A percentile compares a stretch with the other conserved stretches of the same genome.
Evolutionary conservation across 768 basidiomycete genomes (phyloP).

Genomic region (Naganishia randhawae): DNA sequence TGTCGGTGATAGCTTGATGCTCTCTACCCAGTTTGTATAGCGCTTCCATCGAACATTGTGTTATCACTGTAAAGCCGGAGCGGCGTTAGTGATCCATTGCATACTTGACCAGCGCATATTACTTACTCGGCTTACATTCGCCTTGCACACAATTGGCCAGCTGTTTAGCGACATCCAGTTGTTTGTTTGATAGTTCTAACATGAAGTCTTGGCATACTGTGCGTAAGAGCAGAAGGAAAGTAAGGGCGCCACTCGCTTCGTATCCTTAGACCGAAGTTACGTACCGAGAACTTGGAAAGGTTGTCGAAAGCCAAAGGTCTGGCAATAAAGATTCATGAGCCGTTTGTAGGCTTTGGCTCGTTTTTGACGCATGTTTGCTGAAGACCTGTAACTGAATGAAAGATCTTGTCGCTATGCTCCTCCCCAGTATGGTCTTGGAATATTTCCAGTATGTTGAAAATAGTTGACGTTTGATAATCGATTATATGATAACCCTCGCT

Average conservation of each 20-base stretch:
- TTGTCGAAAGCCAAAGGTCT: slow-evolving; percentile 83
- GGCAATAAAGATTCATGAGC: slow-evolving; percentile 83
- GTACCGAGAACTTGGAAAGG: slow-evolving; percentile 89
- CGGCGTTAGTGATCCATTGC: not conserved
- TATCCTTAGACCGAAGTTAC: slow-evolving; percentile 31
- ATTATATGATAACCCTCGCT: not conserved
- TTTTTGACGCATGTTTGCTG: slow-evolving; percentile 75
- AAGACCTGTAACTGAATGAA: not conserved
- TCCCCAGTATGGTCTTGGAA: not conserved
- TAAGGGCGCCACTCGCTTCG: not conserved
- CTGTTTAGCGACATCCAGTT: slow-evolving; percentile 73
- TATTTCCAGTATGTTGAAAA: not conserved
- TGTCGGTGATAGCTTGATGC: slow-evolving; percentile 71
- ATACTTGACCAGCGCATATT: slow-evolving; percentile 53
- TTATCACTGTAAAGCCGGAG: slow-evolving; percentile 72
- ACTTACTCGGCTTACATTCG: slow-evolving; percentile 83
- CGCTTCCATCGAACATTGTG: slow-evolving; percentile 93
- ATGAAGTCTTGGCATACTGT: slow-evolving; percentile 84
- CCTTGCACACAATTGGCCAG: slow-evolving; percentile 76
- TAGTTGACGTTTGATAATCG: not conserved
- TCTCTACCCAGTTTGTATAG: slow-evolving; percentile 77
- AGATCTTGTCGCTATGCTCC: not conserved
- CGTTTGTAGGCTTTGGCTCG: slow-evolving; percentile 91
- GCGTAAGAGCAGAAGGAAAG: not conserved
- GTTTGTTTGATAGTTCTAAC: slow-evolving; percentile 62